Evolutionary conservation across 2,329 filamentous ascomycete species (phyloP).

Genomic region (Cordyceps fumosorosea): DNA sequence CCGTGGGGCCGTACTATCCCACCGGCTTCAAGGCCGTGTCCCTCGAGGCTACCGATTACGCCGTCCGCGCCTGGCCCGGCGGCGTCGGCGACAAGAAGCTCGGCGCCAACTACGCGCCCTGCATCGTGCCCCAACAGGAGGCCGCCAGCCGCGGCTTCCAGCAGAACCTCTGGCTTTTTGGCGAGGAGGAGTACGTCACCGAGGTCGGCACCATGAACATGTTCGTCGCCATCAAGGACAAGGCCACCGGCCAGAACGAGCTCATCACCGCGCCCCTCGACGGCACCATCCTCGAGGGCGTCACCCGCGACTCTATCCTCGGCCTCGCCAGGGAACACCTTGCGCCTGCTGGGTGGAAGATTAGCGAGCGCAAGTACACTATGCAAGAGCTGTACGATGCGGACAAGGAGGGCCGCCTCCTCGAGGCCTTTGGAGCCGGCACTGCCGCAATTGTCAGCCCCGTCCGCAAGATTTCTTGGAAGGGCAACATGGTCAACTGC

Average conservation of each 20-base stretch:
- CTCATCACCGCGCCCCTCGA: constrained; percentile 92
- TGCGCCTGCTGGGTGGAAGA: constrained; percentile 76
- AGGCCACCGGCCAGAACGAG: constrained; percentile 84
- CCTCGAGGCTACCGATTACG: constrained; percentile 92
- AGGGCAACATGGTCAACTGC: constrained; percentile 72
- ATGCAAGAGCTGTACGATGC: constrained; percentile 83
- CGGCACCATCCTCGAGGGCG: constrained; percentile 91
- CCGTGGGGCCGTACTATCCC: constrained; percentile 95
- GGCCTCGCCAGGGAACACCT: constrained; percentile 77
- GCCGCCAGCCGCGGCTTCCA: constrained; percentile 89
- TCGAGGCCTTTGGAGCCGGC: constrained; percentile 91
- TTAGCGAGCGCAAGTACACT: constrained; percentile 84
- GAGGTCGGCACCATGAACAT: constrained; percentile 99
- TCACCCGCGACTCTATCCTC: constrained; percentile 90
- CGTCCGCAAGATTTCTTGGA: constrained; percentile 84
- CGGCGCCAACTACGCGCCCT: constrained; percentile 98
- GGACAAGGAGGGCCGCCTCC: constrained; percentile 71
- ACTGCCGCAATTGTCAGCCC: constrained; percentile 93
- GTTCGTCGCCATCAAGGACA: constrained; percentile 79
- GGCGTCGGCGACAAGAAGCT: constrained; percentile 98
- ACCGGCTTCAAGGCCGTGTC: constrained; percentile 97
- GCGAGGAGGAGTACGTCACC: constrained; percentile 89
- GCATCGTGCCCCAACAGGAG: constrained; percentile 91
- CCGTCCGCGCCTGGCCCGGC: constrained; percentile 94
- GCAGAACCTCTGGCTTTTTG: constrained; percentile 97